Evolutionary conservation across 2,329 filamentous ascomycete genomes (phyloP).

Genomic region (Magnaporthiopsis incrustans): DNA sequence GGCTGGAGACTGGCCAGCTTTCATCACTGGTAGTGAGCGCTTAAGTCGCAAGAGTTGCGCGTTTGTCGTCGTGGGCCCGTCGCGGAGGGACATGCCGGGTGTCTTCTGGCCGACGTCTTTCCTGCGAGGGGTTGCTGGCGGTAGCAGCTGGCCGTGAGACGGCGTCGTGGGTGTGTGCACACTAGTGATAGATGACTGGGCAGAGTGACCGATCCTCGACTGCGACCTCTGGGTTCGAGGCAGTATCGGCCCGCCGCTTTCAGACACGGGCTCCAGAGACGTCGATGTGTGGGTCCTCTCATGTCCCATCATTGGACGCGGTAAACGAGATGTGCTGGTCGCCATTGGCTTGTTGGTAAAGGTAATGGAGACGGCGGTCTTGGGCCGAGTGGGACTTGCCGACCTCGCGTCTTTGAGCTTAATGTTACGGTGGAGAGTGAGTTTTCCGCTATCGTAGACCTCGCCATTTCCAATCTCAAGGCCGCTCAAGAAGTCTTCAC

Average conservation of each 20-base stretch:
- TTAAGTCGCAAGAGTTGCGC: constrained; percentile 58
- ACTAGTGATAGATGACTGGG: constrained; percentile 61
- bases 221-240: constrained; percentile 53
- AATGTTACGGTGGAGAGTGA: constrained; percentile 84
- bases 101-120: constrained; percentile 49
- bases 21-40: constrained; percentile 55
- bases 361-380: constrained; percentile 75
- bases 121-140: constrained; percentile 52
- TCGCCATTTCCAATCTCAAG: constrained; percentile 82
- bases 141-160: constrained; percentile 43
- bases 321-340: constrained; percentile 56
- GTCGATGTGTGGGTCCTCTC: constrained; percentile 61
- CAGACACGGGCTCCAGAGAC: constrained; percentile 85
- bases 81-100: constrained; percentile 45
- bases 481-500: constrained; percentile 77
- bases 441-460: constrained; percentile 70
- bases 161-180: constrained; percentile 53
- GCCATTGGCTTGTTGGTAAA: constrained; percentile 72
- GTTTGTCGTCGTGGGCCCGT: constrained; percentile 56
- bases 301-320: constrained; percentile 61
- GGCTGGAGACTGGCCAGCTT: constrained; percentile 40
- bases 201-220: constrained; percentile 60
- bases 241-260: constrained; percentile 66
- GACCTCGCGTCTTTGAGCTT: constrained; percentile 69
- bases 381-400: constrained; percentile 61